phyloP scores from a whole-genome alignment of 2,329 filamentous ascomycete species.

The Neophaeococcomyces aloes region DNA sequence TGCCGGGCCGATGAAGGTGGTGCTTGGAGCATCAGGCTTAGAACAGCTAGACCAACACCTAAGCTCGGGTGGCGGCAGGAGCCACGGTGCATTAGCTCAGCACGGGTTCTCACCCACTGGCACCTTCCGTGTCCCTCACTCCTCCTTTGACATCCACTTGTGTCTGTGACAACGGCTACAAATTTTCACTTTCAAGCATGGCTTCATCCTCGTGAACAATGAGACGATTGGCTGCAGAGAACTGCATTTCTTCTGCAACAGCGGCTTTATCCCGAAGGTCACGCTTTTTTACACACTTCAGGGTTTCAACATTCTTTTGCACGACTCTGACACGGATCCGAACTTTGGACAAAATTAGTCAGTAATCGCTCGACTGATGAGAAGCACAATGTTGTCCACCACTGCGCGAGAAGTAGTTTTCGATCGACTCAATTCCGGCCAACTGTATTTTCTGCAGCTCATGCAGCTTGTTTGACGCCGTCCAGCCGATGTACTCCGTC shows the following conservation, averaged over 20 bases:
- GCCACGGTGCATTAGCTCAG: not conserved
- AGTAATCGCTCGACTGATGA: not conserved
- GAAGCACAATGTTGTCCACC: not conserved
- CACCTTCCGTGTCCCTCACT: not conserved
- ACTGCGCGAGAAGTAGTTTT: not conserved
- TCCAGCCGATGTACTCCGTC: not conserved
- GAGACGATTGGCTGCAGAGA: too few relatives aligned
- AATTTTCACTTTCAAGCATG: too few relatives aligned
- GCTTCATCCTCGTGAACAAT: too few relatives aligned
- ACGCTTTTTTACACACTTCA: too few relatives aligned
- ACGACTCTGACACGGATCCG: too few relatives aligned
- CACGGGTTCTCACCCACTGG: not conserved
- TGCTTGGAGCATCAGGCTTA: too few relatives aligned
- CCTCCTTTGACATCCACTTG: not conserved
- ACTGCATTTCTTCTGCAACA: too few relatives aligned
- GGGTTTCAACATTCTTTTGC: too few relatives aligned
- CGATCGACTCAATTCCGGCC: not conserved
- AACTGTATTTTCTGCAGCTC: slow-evolving; percentile 1
- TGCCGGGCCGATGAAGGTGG: too few relatives aligned
- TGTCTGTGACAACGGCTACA: too few relatives aligned
- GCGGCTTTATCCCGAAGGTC: too few relatives aligned
- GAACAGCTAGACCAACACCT: not conserved
- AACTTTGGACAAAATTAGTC: too few relatives aligned
- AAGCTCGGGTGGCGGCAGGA: not conserved
- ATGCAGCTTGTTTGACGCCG: slow-evolving; percentile 6